phyloP scores from a whole-genome alignment of 129 eudicot species.

The Kitagawia praeruptora region DNA sequence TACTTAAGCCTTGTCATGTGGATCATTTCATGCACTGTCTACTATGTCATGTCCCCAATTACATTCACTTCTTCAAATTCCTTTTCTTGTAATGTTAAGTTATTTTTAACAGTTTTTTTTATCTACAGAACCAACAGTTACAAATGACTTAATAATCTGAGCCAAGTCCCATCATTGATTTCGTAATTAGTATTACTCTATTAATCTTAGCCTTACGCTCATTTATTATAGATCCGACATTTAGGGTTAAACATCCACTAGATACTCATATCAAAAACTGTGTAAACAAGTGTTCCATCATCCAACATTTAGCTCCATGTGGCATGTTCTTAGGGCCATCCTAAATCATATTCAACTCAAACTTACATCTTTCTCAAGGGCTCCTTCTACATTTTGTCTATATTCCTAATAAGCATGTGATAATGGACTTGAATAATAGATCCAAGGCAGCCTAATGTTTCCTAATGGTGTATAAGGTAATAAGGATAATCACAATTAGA shows the following conservation, averaged over 20 bases:
- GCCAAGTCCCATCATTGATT: not conserved
- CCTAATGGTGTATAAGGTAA: not conserved
- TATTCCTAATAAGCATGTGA: not conserved
- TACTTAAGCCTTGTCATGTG: not conserved
- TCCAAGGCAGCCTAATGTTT: not conserved
- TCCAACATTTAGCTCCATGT: not conserved
- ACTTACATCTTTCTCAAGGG: not conserved
- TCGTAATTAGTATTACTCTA: not conserved
- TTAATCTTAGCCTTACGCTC: no score
- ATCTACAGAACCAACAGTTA: not conserved
- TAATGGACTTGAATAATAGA: not conserved
- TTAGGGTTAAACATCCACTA: not conserved
- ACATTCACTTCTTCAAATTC: not conserved
- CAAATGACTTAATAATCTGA: not conserved
- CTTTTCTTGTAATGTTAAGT: not conserved
- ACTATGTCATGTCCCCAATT: not conserved
- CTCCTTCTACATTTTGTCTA: not conserved
- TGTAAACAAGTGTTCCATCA: not conserved
- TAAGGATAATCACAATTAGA: not conserved
- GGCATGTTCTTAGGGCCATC: not conserved
- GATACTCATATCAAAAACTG: not conserved
- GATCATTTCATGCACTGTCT: not conserved
- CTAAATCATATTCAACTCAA: not conserved
- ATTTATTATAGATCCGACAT: not conserved
- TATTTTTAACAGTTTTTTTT: not conserved